phyloP scores from a whole-genome alignment of 768 basidiomycete genomes.

The Paxillus involutus region DNA sequence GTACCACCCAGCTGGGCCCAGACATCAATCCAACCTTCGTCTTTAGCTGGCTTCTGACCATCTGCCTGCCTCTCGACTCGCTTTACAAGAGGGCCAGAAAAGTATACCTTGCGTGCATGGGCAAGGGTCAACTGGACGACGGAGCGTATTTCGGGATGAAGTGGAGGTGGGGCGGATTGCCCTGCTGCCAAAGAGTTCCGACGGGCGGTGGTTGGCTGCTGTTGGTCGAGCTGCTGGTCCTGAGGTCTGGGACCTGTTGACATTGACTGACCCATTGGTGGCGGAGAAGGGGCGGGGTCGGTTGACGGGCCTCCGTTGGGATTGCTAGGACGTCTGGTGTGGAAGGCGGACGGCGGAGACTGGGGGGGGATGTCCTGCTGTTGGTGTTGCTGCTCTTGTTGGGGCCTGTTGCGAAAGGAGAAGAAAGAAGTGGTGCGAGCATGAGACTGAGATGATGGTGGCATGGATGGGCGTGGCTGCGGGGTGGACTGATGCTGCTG shows the following conservation, averaged over 20 bases:
- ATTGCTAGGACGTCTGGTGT: slow-evolving; percentile 16
- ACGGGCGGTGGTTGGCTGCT: slow-evolving; percentile 16
- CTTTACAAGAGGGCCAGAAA: slow-evolving; percentile 79
- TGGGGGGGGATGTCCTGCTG: slow-evolving; percentile 17
- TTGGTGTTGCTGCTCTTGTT: slow-evolving; percentile 22
- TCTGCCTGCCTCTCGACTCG: slow-evolving; percentile 76
- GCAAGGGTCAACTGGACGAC: slow-evolving; percentile 72
- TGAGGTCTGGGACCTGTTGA: slow-evolving; percentile 30
- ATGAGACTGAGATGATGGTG: slow-evolving; percentile 35
- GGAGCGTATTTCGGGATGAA: slow-evolving; percentile 83
- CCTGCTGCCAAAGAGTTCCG: slow-evolving; percentile 15
- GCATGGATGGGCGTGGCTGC: slow-evolving; percentile 28
- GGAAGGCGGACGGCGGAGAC: slow-evolving; percentile 10
- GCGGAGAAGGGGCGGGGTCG: slow-evolving; percentile 24
- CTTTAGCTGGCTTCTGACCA: slow-evolving; percentile 65
- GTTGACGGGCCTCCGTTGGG: slow-evolving; percentile 6
- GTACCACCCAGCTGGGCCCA: slow-evolving; percentile 92
- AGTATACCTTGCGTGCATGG: slow-evolving; percentile 85
- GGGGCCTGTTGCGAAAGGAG: slow-evolving; percentile 50
- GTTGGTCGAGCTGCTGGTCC: slow-evolving; percentile 24
- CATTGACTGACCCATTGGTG: slow-evolving; percentile 33
- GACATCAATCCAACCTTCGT: slow-evolving; percentile 80
- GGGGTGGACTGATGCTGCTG: slow-evolving; percentile 10
- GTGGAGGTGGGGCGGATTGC: slow-evolving; percentile 35
- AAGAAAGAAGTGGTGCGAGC: slow-evolving; percentile 66